Evolutionary conservation across 306 rosid species (phyloP).

Genomic region (Mimosa bimucronata): DNA sequence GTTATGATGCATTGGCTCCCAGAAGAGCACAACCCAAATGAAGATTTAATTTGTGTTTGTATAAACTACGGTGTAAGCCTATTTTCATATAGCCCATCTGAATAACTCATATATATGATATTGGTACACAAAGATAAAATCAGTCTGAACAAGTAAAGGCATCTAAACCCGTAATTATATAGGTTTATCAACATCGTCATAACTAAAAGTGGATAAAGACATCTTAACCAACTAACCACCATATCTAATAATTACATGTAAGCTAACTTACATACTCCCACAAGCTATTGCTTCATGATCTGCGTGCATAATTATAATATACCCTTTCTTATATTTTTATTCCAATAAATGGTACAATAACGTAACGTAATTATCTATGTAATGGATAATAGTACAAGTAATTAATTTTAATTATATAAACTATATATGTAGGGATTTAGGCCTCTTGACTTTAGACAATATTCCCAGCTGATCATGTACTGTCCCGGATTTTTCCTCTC

Average conservation of each 20-base stretch:
- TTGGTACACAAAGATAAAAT: neutral
- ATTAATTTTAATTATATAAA: neutral
- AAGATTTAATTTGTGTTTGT: neutral
- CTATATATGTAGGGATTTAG: neutral
- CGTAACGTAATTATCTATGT: neutral
- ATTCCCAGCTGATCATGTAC: neutral
- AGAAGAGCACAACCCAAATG: neutral
- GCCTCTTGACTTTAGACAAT: neutral
- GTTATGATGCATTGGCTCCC: neutral
- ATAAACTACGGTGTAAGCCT: neutral
- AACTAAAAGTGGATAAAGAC: neutral
- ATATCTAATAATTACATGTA: too few species aligned
- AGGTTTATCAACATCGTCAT: neutral
- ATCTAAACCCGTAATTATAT: neutral
- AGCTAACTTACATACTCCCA: too few species aligned
- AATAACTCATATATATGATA: neutral
- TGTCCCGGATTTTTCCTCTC: neutral
- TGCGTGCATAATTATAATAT: too few species aligned
- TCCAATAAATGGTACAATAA: neutral
- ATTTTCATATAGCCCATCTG: neutral
- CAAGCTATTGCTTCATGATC: too few species aligned
- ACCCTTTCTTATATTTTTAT: neutral
- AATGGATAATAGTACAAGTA: neutral
- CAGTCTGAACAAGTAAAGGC: neutral
- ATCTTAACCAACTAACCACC: neutral